Conservation (phyloP, 73 alveolate genomes). For the Blepharisma japonicum region DNA sequence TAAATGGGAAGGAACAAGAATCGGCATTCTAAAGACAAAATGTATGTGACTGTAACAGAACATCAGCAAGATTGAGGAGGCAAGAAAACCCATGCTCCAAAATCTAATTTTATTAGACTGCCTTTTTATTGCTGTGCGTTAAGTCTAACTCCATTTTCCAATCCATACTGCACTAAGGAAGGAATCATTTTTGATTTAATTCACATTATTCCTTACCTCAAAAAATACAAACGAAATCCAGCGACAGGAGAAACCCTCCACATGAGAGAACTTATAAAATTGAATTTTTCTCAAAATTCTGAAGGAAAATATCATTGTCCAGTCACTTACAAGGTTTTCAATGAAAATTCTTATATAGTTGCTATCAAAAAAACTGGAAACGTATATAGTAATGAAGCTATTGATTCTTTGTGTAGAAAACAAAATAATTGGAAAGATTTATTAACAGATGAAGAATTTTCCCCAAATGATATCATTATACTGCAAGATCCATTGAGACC, state of each 20-base stretch:
- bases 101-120: neutral
- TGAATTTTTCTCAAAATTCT: constrained; percentile 86
- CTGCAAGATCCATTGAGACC: constrained; percentile 70
- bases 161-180: constrained; percentile 86
- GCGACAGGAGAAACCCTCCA: constrained; percentile 79
- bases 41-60: constrained; percentile 75
- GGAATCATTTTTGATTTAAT: constrained; percentile 85
- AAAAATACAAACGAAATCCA: constrained; percentile 86
- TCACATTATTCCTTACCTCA: constrained; percentile 82
- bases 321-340: constrained; percentile 79
- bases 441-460: constrained; percentile 75
- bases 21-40: constrained; percentile 77
- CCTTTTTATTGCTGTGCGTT: constrained; percentile 87
- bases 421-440: constrained; percentile 84
- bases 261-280: constrained; percentile 67
- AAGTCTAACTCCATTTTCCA: constrained; percentile 71
- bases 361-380: constrained; percentile 95
- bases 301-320: constrained; percentile 97
- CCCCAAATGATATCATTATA: constrained; percentile 72
- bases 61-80: constrained; percentile 17
- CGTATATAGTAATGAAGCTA: constrained; percentile 88
- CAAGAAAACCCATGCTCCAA: neutral
- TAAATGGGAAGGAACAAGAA: constrained; percentile 33
- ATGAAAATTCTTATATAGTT: constrained; percentile 83
- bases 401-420: constrained; percentile 77